These are phyloP conservation scores for Rosa rugosa DNA, from an alignment of 306 rosid genomes.

Conservation along the genomic window DNA sequence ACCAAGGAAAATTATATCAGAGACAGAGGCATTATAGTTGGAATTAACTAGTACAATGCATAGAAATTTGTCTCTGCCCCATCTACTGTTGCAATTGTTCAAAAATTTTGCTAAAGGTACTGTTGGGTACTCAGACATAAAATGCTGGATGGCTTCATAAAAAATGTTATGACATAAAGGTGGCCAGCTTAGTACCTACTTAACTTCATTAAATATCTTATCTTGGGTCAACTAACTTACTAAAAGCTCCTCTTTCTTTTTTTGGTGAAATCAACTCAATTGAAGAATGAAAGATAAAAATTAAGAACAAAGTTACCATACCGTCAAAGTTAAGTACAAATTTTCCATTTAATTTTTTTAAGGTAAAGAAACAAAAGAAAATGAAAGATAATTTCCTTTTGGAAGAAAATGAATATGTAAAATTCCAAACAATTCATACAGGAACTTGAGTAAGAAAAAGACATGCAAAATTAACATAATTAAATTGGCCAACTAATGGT, in stretches of 20 bases:
- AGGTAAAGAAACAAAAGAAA: neutral
- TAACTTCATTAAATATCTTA: neutral
- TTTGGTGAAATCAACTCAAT: neutral
- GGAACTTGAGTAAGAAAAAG: neutral
- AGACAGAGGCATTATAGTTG: slow-evolving; percentile 16
- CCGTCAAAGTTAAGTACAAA: neutral
- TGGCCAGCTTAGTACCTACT: neutral
- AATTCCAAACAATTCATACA: neutral
- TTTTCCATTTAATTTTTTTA: neutral
- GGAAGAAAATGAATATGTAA: neutral
- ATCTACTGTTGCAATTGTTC: neutral
- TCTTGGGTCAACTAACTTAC: neutral
- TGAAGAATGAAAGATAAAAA: neutral
- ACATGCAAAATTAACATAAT: neutral
- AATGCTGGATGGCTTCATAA: neutral
- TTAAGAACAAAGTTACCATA: neutral
- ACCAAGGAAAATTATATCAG: slow-evolving; percentile 24
- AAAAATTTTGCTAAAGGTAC: neutral
- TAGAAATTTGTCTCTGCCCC: neutral
- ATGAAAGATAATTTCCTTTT: neutral
- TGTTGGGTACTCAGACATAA: neutral
- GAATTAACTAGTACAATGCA: slow-evolving; percentile 5
- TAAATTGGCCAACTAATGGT: neutral
- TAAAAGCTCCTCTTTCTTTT: neutral
- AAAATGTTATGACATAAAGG: neutral